Base-by-base conservation (phyloP, 2,329 filamentous ascomycete species). In the Apiospora aurea region DNA sequence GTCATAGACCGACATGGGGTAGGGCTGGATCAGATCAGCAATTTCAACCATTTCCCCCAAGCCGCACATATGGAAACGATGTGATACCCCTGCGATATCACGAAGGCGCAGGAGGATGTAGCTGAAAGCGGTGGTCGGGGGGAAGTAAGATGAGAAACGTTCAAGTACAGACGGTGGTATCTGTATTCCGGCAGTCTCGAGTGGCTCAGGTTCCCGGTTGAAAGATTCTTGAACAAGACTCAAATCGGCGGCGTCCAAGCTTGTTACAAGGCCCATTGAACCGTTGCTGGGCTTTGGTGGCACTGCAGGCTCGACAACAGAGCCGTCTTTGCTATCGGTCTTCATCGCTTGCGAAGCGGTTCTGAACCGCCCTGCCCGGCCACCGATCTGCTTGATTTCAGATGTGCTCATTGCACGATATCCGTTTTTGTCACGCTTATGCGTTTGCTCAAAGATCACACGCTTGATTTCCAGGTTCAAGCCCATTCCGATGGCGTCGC, bases 401-500 rank as follows among this genome's bases (percentile, higher is more conserved):
- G 95, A 92, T 3, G 93, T 86, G 0, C 87, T 84, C 34, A 99
- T 85, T 4, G 86, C 82, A 21, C 89, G 85, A 43, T 87, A 86
- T 6, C 84, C 82, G 0, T 76, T 78, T 1, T 92, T 92, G 74
- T 95, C 88, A 75, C 88, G 92, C 80, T 98, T 99, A 73, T 86
- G 84, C 2, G 91, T 87, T 0, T 92, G 87, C 78, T 97, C 94
- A 75, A 99, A 96, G 70, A 99, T 89, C 73, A 99, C 89, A 38
- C 97, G 93, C 79, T 95, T 96, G 80, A 98, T 94, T 82, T 91
- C 95, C 80, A 99, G 83, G 78, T 99, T 99, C 29, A 99, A 85
- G 0, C 97, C 96, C 96, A 99, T 98, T 49, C 96, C 96, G 74
- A 99, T 96, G 67, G 96, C 96, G 82, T 98, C 95, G 77, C 94